Conservation (phyloP, 352 stramenopile species). For the Phytophthora parvispora region DNA sequence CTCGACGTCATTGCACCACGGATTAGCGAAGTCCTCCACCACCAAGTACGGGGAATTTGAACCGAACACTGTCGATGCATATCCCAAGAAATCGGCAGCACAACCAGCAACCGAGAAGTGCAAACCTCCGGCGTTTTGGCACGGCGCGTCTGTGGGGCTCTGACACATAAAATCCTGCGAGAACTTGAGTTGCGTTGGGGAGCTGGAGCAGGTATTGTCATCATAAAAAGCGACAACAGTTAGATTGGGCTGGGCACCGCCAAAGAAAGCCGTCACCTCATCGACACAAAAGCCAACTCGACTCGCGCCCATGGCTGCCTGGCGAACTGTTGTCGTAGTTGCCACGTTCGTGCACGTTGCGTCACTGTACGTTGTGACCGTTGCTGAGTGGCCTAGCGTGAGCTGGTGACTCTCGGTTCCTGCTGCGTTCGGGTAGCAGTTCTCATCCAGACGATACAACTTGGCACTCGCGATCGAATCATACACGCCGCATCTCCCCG, state of each 20-base stretch:
- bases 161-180: conserved; percentile 9
- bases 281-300: not conserved
- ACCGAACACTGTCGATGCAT: not conserved
- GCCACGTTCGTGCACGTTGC: not conserved
- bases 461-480: not conserved
- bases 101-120: conserved; percentile 1
- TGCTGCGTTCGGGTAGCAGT: conserved; percentile 12
- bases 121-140: not conserved
- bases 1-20: conserved; percentile 4
- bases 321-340: not conserved
- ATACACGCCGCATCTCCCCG: not conserved
- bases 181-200: not conserved
- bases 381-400: conserved; percentile 1
- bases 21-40: conserved; percentile 1
- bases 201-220: conserved; percentile 10
- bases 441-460: conserved; percentile 5
- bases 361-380: conserved; percentile 7
- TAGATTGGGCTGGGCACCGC: not conserved
- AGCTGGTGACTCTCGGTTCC: conserved; percentile 8
- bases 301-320: not conserved
- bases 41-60: conserved; percentile 9
- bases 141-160: not conserved
- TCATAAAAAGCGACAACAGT: conserved; percentile 1
- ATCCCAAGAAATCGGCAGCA: not conserved
- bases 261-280: conserved; percentile 7